phyloP scores from a whole-genome alignment of 306 rosid genomes.

The Dryas drummondii region DNA sequence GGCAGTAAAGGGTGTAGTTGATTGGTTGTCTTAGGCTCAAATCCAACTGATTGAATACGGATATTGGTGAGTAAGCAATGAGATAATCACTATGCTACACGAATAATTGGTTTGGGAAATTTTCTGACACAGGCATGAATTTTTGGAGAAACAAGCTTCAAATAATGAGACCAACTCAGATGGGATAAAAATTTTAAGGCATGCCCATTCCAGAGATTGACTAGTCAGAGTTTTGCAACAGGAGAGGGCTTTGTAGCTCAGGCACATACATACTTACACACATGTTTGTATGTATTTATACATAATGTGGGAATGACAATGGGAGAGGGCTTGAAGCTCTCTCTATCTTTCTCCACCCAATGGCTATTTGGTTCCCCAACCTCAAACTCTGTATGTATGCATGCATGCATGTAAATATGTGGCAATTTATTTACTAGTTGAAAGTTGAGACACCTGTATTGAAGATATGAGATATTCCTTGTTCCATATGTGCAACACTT shows the following conservation, averaged over 20 bases:
- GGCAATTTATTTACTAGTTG: not conserved
- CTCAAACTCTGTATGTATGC: not conserved
- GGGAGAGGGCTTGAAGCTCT: not conserved
- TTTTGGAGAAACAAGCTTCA: not conserved
- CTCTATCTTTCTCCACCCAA: not conserved
- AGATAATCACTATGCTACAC: not conserved
- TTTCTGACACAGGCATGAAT: not conserved
- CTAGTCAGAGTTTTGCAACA: not conserved
- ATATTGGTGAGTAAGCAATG: not conserved
- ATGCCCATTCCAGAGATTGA: not conserved
- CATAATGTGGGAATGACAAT: not conserved
- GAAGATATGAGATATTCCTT: not conserved
- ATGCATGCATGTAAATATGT: not conserved
- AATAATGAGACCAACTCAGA: not conserved
- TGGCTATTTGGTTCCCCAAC: not conserved
- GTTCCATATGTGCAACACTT: not conserved
- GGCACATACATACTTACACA: not conserved
- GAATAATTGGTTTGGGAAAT: not conserved
- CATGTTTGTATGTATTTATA: not conserved
- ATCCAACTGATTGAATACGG: not conserved
- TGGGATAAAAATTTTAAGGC: not conserved
- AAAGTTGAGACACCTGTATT: slow-evolving; percentile 1
- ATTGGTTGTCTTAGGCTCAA: not conserved
- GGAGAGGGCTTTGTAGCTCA: not conserved
- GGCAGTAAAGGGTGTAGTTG: not conserved